These are phyloP conservation scores for Candida sonorensis DNA, from an alignment of 805 yeast species.

Conservation along the genomic window DNA sequence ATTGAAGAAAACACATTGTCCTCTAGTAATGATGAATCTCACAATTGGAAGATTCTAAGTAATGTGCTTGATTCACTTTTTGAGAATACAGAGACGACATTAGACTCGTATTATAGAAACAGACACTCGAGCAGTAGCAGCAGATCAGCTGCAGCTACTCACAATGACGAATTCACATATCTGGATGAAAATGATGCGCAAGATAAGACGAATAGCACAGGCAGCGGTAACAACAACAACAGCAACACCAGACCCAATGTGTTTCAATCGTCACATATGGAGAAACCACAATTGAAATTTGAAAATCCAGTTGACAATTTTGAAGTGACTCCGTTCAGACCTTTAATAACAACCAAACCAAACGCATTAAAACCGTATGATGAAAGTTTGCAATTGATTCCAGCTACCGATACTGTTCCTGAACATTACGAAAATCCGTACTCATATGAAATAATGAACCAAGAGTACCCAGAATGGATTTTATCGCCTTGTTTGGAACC, in stretches of 20 bases:
- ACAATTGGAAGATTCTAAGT: slow-evolving; percentile 57
- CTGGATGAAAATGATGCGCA: slow-evolving; percentile 47
- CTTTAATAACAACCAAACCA: slow-evolving; percentile 68
- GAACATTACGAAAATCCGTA: slow-evolving; percentile 78
- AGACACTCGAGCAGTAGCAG: slow-evolving; percentile 7
- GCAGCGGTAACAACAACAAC: too few species aligned
- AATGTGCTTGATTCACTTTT: slow-evolving; percentile 61
- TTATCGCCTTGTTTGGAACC: slow-evolving; percentile 38
- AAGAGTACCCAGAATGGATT: slow-evolving; percentile 60
- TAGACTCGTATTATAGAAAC: slow-evolving; percentile 38
- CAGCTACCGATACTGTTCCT: slow-evolving; percentile 36
- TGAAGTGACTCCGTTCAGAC: slow-evolving; percentile 68
- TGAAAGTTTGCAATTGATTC: slow-evolving; percentile 37
- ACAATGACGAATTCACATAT: slow-evolving; percentile 34
- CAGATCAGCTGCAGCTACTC: background rate
- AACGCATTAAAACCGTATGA: slow-evolving; percentile 52
- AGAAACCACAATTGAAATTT: slow-evolving; percentile 69
- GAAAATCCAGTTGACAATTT: slow-evolving; percentile 51
- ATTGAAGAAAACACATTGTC: slow-evolving; percentile 21
- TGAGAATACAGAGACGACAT: slow-evolving; percentile 68
- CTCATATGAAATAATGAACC: slow-evolving; percentile 59
- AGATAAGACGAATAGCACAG: too few species aligned
- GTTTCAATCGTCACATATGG: slow-evolving; percentile 12
- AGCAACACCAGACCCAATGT: slow-evolving; percentile 3
- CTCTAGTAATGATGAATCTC: slow-evolving; percentile 25